These are phyloP conservation scores for Phaffomyces opuntiae DNA, from an alignment of 805 yeast species.

Conservation along the genomic window DNA sequence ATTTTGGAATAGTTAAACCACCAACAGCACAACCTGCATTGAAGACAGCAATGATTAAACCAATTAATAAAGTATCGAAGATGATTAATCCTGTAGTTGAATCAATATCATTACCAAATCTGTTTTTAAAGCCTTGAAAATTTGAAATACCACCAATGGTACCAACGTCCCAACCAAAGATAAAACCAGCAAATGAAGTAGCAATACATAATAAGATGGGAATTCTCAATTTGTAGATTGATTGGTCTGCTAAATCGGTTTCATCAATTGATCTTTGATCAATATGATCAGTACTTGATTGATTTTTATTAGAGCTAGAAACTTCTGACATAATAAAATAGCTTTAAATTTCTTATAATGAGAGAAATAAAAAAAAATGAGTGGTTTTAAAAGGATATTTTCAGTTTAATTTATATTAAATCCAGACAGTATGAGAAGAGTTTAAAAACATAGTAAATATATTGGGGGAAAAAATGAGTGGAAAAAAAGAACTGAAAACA, in stretches of 20 bases:
- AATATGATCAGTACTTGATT: too few relatives aligned
- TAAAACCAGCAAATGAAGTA: constrained; percentile 64
- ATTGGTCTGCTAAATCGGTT: not conserved
- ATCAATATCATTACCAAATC: constrained; percentile 41
- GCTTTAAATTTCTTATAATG: too few relatives aligned
- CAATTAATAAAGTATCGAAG: constrained; percentile 41
- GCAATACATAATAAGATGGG: constrained; percentile 22
- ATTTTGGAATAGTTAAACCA: constrained; percentile 48
- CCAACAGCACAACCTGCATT: constrained; percentile 69
- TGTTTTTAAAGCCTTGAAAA: constrained; percentile 45
- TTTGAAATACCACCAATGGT: constrained; percentile 67
- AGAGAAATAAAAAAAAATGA: too few relatives aligned
- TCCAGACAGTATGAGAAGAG: too few relatives aligned
- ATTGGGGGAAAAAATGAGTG: too few relatives aligned
- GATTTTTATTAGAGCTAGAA: too few relatives aligned
- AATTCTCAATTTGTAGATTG: not conserved
- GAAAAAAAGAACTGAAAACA: too few relatives aligned
- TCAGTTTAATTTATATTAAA: too few relatives aligned
- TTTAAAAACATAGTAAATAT: too few relatives aligned
- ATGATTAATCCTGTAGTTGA: constrained; percentile 30
- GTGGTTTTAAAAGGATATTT: too few relatives aligned
- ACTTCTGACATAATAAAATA: too few relatives aligned
- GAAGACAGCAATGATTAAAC: constrained; percentile 49
- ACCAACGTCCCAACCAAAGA: constrained; percentile 76
- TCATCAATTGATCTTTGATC: too few relatives aligned